A percentile compares a stretch with the other conserved stretches of the same genome.
Evolutionary conservation across 306 rosid genomes (phyloP).

Genomic region (Betula pendula): DNA sequence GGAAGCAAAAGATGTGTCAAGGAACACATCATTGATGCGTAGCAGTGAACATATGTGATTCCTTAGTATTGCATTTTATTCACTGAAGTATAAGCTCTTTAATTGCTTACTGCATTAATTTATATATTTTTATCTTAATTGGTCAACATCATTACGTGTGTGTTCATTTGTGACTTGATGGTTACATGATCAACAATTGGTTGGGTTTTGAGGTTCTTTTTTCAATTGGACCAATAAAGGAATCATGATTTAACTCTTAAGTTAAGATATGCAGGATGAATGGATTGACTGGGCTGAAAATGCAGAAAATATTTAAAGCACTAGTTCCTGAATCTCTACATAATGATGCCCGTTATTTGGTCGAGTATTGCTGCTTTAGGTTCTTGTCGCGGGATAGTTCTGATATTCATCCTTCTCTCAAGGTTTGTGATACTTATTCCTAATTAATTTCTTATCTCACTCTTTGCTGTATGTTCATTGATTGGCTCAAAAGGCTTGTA

Average conservation of each 20-base stretch:
- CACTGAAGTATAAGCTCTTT: no score
- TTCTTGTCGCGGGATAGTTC: conserved; percentile 88
- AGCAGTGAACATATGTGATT: no score
- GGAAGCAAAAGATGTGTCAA: no score
- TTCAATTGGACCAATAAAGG: conserved; percentile 33
- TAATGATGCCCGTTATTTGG: conserved; percentile 78
- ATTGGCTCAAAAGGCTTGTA: neutral
- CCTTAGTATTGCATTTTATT: no score
- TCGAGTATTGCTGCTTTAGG: conserved; percentile 98
- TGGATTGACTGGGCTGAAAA: conserved; percentile 89
- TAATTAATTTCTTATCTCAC: neutral
- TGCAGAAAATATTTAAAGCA: conserved; percentile 85
- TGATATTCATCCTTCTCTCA: conserved; percentile 82
- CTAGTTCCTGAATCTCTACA: conserved; percentile 71
- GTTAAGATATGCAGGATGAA: conserved; percentile 90
- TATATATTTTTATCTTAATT: no score
- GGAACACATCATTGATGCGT: no score
- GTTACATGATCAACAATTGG: neutral
- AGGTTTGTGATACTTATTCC: conserved; percentile 42
- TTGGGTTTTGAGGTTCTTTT: conserved; percentile 7
- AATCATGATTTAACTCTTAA: conserved; percentile 52
- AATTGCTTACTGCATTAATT: no score
- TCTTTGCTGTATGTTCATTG: neutral
- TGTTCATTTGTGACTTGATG: no score
- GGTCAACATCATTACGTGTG: no score